Base-by-base conservation (phyloP, 768 basidiomycete species). In the Mycena latifolia region DNA sequence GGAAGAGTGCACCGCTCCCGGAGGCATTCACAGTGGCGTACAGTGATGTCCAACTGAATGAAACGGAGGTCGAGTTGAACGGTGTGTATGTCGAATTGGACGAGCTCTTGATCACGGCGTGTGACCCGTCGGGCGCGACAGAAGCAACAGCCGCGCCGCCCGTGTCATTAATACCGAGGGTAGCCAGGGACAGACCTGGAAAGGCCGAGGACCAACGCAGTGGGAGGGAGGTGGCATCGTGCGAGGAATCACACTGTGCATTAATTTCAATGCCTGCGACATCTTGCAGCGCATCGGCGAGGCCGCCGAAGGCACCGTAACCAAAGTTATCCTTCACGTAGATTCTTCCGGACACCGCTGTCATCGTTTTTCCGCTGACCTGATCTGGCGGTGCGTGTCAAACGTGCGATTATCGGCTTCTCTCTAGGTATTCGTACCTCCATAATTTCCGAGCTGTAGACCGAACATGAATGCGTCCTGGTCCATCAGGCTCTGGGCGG, bases 281-380 rank as follows among this genome's bases (percentile, higher is more conserved):
- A 2, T 61, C 31, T 25, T 66, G 65, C 46, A 39, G 53, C 14
- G 22, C 65, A 31, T 61, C 57, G 6, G 28, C 3, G 1, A 56
- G 37, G 14, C 39, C 33, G 11, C n/a, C 52, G 9, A 55, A 4
- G 7, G 52, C 65, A 50, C 59, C 48, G 28, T 66, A 66, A 17
- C 58, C 65, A n/a, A 61, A 61, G 4, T 55, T 57, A 20, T 66
- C 65, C 59, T 66, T 66, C 53, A 61, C 25, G 20, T 53, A 66
- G 15, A 37, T 25, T 22, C 55, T 39, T 4, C 65, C 65, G n/a
- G 43, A 15, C 5, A 61, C 48, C n/a, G 59, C 22, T 2, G 59
- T 66, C 3, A 47, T 50, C 29, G 47, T 51, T 8, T 61, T 56
- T 10, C 28, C 47, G 45, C 18, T 25, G 8, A 61, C 47, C 31